Evolutionary conservation across 768 basidiomycete species (phyloP).

Genomic region (Kwoniella heveanensis): DNA sequence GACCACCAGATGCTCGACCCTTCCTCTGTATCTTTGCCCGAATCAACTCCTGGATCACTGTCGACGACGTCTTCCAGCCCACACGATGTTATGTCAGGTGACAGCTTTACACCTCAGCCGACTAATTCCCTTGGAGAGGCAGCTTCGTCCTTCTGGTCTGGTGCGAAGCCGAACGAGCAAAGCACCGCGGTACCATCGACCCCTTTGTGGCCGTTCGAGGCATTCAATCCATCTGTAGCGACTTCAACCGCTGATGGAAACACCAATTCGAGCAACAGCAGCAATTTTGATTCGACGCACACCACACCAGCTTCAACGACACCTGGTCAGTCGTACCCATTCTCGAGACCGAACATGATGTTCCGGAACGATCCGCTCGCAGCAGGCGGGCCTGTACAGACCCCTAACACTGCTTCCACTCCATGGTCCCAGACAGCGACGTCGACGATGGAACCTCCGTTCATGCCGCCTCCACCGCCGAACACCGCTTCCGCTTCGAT

Average conservation of each 20-base stretch:
- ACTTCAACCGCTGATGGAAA: neutral
- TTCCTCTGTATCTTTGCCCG: conserved; percentile 4
- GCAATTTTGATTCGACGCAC: neutral
- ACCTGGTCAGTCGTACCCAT: neutral
- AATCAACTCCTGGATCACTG: neutral
- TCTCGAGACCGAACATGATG: neutral
- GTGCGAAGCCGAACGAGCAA: neutral
- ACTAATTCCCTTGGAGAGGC: neutral
- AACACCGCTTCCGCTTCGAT: conserved; percentile 7
- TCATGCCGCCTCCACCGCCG: conserved; percentile 13
- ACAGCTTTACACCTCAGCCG: conserved; percentile 13
- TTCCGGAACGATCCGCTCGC: neutral
- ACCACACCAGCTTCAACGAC: conserved; percentile 7
- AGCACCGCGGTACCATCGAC: conserved; percentile 1
- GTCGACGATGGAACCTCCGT: conserved; percentile 11
- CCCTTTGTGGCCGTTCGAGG: conserved; percentile 8
- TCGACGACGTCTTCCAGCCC: conserved; percentile 2
- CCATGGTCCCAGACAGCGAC: conserved; percentile 13
- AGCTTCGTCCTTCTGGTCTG: conserved; percentile 16
- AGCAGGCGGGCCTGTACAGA: neutral
- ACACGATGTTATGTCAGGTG: neutral
- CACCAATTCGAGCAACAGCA: neutral
- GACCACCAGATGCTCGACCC: conserved; percentile 17
- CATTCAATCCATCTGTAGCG: conserved; percentile 2
- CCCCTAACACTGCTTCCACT: conserved; percentile 12